These are phyloP conservation scores for Prosopis cineraria DNA, from an alignment of 306 rosid species.

Conservation along the genomic window DNA sequence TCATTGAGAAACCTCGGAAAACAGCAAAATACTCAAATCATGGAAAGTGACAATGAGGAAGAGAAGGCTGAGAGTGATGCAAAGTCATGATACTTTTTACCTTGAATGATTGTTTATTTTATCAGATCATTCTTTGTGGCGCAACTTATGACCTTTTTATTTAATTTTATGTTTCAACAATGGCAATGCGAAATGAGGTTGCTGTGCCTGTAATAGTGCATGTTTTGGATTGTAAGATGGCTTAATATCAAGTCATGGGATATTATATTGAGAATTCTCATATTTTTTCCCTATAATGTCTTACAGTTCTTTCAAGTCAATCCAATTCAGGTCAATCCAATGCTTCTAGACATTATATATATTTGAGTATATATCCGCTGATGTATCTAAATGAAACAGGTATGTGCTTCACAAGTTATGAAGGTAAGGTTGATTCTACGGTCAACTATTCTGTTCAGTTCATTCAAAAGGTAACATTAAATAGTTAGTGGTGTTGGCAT, in stretches of 20 bases:
- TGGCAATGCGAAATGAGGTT: background rate
- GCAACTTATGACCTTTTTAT: background rate
- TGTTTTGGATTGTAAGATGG: conserved; percentile 10
- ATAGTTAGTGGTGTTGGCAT: background rate
- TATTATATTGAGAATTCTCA: background rate
- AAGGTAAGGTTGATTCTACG: background rate
- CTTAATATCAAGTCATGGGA: conserved; percentile 13
- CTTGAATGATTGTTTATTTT: background rate
- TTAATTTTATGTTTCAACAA: background rate
- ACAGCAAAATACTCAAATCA: background rate
- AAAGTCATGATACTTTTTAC: background rate
- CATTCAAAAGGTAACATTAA: background rate
- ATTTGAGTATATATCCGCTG: background rate
- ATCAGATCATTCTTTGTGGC: background rate
- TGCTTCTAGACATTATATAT: background rate
- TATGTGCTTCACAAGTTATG: background rate
- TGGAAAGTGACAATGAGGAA: background rate
- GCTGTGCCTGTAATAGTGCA: background rate
- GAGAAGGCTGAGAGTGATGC: background rate
- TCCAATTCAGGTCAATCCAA: background rate
- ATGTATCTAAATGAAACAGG: conserved; percentile 11
- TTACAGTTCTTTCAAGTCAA: conserved; percentile 7
- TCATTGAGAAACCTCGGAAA: background rate
- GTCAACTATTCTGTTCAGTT: background rate
- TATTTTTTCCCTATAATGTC: background rate